phyloP scores from a whole-genome alignment of 768 basidiomycete species.

The Xerocomellus dryophilus region DNA sequence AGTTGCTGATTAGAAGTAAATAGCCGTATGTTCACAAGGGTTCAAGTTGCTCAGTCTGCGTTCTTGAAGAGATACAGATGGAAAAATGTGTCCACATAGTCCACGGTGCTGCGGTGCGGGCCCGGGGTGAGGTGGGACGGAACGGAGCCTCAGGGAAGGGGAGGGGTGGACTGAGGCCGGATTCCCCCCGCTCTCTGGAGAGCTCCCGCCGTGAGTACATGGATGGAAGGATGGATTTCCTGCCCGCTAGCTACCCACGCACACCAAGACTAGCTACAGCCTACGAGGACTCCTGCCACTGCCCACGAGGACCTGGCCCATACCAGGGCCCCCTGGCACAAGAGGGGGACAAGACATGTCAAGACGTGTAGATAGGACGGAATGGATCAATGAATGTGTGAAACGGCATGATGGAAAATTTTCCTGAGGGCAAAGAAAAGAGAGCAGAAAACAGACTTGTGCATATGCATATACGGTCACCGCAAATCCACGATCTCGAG shows the following conservation, averaged over 20 bases:
- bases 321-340: too few relatives aligned
- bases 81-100: background rate
- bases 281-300: too few relatives aligned
- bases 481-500: conserved; percentile 87
- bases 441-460: too few relatives aligned
- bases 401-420: background rate
- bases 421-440: background rate
- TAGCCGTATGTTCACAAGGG: too few relatives aligned
- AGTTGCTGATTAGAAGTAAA: too few relatives aligned
- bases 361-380: background rate
- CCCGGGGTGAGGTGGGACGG: background rate
- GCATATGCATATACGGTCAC: conserved; percentile 6
- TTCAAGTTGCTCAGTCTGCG: conserved; percentile 2
- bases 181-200: too few relatives aligned
- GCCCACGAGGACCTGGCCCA: too few relatives aligned
- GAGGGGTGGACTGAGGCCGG: too few relatives aligned
- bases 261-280: too few relatives aligned
- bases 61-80: conserved; percentile 9
- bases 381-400: background rate
- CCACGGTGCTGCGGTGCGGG: background rate
- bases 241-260: too few relatives aligned
- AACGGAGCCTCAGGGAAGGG: background rate
- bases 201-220: too few relatives aligned
- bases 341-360: background rate
- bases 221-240: too few relatives aligned